Conservation (phyloP, 2,329 filamentous ascomycete species). For the Clonostachys solani region DNA sequence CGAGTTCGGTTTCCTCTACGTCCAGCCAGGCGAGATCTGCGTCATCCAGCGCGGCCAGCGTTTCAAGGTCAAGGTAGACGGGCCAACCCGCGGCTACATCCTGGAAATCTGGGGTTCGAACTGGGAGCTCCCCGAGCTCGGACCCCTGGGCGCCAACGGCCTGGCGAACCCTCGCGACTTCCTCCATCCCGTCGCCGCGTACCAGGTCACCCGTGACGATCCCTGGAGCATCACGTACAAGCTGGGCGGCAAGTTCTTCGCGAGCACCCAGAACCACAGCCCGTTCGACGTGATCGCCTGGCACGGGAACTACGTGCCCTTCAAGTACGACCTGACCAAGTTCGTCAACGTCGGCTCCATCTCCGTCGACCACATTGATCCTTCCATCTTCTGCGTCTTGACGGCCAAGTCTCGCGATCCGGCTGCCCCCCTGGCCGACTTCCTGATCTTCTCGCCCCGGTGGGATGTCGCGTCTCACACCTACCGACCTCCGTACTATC, state of each 20-base stretch:
- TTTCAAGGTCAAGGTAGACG: constrained; percentile 54
- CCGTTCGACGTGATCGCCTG: constrained; percentile 65
- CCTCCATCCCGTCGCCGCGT: constrained; percentile 57
- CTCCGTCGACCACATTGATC: constrained; percentile 62
- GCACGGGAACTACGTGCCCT: constrained; percentile 64
- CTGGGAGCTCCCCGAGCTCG: constrained; percentile 61
- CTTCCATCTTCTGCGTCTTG: constrained; percentile 61
- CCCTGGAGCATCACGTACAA: constrained; percentile 45
- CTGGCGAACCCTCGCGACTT: constrained; percentile 68
- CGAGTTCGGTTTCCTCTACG: constrained; percentile 56
- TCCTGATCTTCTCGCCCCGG: constrained; percentile 62
- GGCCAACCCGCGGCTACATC: constrained; percentile 62
- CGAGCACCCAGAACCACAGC: constrained; percentile 52
- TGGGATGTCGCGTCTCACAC: constrained; percentile 61
- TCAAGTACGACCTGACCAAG: constrained; percentile 63
- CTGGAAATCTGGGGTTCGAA: constrained; percentile 64
- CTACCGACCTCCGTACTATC: constrained; percentile 63
- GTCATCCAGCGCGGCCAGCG: constrained; percentile 59
- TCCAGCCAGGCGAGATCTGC: constrained; percentile 60
- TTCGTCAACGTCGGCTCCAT: constrained; percentile 56
- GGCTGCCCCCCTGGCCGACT: constrained; percentile 55
- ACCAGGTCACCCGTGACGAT: constrained; percentile 16
- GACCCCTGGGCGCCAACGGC: constrained; percentile 63
- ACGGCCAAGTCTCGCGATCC: constrained; percentile 51
- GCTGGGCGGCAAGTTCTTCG: constrained; percentile 55